Evolutionary conservation across 768 basidiomycete species (phyloP).

Genomic region (Udeniomyces megalosporus): DNA sequence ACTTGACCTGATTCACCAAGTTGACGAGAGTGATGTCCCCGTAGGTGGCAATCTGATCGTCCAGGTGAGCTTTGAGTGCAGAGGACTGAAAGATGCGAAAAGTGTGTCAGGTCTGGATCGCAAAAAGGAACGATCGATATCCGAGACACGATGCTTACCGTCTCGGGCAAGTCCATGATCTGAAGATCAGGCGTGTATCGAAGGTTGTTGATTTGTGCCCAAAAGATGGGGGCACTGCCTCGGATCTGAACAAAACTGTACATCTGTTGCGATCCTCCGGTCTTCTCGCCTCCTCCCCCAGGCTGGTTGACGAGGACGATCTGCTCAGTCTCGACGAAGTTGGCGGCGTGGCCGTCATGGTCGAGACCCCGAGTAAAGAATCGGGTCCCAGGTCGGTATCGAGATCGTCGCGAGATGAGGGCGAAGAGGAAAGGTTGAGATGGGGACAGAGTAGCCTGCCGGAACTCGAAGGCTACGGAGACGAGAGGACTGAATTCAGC

Average conservation of each 20-base stretch:
- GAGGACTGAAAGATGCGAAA: constrained; percentile 37
- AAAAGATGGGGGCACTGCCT: constrained; percentile 85
- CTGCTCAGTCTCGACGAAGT: constrained; percentile 98
- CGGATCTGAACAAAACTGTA: constrained; percentile 84
- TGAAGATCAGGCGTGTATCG: constrained; percentile 92
- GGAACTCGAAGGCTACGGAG: constrained; percentile 66
- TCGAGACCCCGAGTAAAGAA: constrained; percentile 94
- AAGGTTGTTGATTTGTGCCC: constrained; percentile 90
- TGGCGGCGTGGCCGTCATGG: constrained; percentile 72
- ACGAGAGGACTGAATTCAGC: too few relatives aligned
- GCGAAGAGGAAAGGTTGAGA: constrained; percentile 53
- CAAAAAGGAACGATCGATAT: not conserved
- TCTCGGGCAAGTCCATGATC: constrained; percentile 80
- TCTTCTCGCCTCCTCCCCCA: constrained; percentile 24
- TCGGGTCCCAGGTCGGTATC: constrained; percentile 87
- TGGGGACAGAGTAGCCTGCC: constrained; percentile 58
- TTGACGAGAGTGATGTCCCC: constrained; percentile 69
- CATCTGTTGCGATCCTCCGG: constrained; percentile 19
- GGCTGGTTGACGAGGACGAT: constrained; percentile 54
- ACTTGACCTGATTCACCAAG: constrained; percentile 81
- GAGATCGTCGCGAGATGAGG: constrained; percentile 83
- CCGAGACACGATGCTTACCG: constrained; percentile 39
- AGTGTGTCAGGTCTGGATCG: not conserved
- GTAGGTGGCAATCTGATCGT: constrained; percentile 54
- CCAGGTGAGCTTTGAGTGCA: constrained; percentile 56